phyloP scores from a whole-genome alignment of 352 stramenopile genomes.

The Peronospora belbahrii region DNA sequence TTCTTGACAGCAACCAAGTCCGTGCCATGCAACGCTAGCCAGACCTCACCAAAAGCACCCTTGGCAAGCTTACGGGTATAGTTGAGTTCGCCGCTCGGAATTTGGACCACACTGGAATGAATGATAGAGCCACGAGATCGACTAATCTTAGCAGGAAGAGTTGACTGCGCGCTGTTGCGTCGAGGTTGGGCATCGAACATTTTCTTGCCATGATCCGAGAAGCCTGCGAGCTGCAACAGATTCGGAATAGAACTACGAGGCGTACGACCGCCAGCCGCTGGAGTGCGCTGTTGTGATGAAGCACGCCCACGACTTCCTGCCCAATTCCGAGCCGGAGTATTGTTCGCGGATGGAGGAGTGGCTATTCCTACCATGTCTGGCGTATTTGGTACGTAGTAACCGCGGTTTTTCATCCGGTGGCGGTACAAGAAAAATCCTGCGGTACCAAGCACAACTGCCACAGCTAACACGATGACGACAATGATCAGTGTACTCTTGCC shows the following conservation, averaged over 20 bases:
- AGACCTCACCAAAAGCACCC: slow-evolving; percentile 76
- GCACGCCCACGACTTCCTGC: slow-evolving; percentile 26
- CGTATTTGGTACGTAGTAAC: slow-evolving; percentile 25
- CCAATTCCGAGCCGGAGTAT: slow-evolving; percentile 18
- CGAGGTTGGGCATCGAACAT: slow-evolving; percentile 27
- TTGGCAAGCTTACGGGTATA: slow-evolving; percentile 77
- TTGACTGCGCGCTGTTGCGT: slow-evolving; percentile 26
- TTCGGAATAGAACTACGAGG: slow-evolving; percentile 27
- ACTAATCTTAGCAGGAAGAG: slow-evolving; percentile 11
- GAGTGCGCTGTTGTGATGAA: slow-evolving; percentile 25
- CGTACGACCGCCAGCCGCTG: slow-evolving; percentile 16
- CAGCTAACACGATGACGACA: slow-evolving; percentile 39
- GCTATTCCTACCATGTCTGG: slow-evolving; percentile 30
- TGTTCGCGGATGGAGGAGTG: slow-evolving; percentile 25
- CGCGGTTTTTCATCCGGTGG: slow-evolving; percentile 36
- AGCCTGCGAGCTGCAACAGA: slow-evolving; percentile 21
- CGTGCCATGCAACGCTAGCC: slow-evolving; percentile 58
- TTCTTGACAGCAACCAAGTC: slow-evolving; percentile 80
- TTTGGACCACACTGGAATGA: slow-evolving; percentile 43
- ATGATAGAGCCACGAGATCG: slow-evolving; percentile 25
- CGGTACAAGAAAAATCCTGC: slow-evolving; percentile 46
- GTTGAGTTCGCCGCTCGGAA: slow-evolving; percentile 60
- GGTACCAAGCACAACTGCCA: slow-evolving; percentile 38
- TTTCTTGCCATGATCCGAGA: slow-evolving; percentile 30
- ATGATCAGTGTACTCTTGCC: slow-evolving; percentile 45